phyloP scores from a whole-genome alignment of 495 filamentous ascomycete species.

The Penicillium atrosanguineum region DNA sequence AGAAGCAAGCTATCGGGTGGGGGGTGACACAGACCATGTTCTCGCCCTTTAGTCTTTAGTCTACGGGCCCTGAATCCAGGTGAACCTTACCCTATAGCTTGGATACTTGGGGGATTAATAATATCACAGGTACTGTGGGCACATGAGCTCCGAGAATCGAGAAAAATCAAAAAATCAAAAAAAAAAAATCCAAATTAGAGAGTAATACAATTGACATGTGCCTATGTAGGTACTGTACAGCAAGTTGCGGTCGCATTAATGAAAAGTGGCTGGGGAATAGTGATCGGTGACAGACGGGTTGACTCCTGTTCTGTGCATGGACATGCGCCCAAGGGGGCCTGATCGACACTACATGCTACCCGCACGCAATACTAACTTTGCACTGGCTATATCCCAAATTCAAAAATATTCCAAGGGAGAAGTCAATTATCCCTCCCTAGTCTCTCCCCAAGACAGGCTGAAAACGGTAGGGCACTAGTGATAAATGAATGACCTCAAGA shows the following conservation, averaged over 20 bases:
- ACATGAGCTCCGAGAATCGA: too few species aligned
- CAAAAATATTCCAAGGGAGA: background rate
- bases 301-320: background rate
- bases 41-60: background rate
- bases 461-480: background rate
- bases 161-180: too few species aligned
- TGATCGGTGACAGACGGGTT: background rate
- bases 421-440: background rate
- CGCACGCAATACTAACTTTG: background rate
- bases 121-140: too few species aligned
- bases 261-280: background rate
- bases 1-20: slow-evolving; percentile 10
- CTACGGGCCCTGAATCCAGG: background rate
- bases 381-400: background rate
- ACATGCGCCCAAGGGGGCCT: background rate
- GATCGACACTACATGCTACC: slow-evolving; percentile 4
- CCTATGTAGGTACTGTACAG: too few species aligned
- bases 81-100: too few species aligned
- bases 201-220: too few species aligned
- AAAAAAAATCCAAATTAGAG: too few species aligned
- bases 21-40: slow-evolving; percentile 22
- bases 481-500: slow-evolving; percentile 14
- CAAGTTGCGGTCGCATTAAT: background rate
- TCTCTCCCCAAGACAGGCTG: background rate
- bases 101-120: too few species aligned